Evolutionary conservation across 768 basidiomycete genomes (phyloP), one percentile per base, ranked within the genome.

Genomic region (Hirschioporus abietinus): DNA sequence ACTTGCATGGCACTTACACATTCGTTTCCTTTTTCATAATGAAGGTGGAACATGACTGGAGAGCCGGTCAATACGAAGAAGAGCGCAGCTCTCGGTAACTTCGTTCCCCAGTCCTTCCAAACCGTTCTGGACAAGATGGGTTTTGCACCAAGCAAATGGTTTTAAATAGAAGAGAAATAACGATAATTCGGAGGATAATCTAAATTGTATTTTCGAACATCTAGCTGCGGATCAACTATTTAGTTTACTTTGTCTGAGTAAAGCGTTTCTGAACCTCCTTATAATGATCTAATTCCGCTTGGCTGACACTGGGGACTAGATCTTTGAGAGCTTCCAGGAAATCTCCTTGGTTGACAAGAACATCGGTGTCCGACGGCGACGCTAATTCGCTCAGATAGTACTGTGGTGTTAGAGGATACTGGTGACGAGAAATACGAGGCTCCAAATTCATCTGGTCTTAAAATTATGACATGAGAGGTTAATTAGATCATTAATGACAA

Each of bases 351-450:
- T 83, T 83, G 0, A 99, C 93, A n/a, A 88, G 78, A 17, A 98
- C 89, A 15, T 85, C 82, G 15, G 89, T 83, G 66, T 96, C 95
- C 25, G 80, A 81, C 0, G 83, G 76, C 7, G 80, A 79, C 0
- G 93, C 94, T 70, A 97, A 80, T 73, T 95, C 94, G 12, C 90
- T 84, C 8, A 98, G 85, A 71, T 93, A 98, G 72, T 95, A 96
- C 73, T 96, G 95, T 0, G 95, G 83, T 1, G 94, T 96, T 34
- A 98, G 75, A 0, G 89, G 90, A 58, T 84, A 78, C 0, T 90
- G 88, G 70, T 90, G 84, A 0, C 74, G 72, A 36, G 79, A 73
- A 36, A 80, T 74, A 8, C 78, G 76, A 0, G 81, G 77, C 34
- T 77, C 69, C 20, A 75, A 73, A 71, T 95, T 95, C 15, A 88